These are phyloP conservation scores for Ceratocystis eucalypticola DNA, from an alignment of 2,329 filamentous ascomycete species.

Conservation along the genomic window DNA sequence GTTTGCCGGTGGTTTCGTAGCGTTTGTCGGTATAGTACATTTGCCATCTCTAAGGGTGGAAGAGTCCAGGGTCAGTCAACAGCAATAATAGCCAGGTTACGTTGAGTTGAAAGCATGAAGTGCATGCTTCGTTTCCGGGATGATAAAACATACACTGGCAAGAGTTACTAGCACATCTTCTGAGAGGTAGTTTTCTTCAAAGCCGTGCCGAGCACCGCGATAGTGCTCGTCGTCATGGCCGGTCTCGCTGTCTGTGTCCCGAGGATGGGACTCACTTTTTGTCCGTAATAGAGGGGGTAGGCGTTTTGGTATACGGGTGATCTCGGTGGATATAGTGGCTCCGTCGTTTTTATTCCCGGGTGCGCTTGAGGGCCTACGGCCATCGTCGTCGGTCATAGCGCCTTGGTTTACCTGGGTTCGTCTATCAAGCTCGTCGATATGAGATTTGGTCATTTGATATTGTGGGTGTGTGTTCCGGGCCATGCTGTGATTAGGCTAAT, in stretches of 20 bases:
- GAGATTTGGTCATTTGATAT: background rate
- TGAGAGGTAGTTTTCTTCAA: slow-evolving; percentile 82
- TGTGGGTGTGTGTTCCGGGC: slow-evolving; percentile 1
- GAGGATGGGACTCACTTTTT: slow-evolving; percentile 41
- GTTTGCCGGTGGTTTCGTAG: slow-evolving; percentile 85
- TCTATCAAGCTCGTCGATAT: background rate
- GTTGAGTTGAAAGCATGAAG: slow-evolving; percentile 3
- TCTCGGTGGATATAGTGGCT: slow-evolving; percentile 24
- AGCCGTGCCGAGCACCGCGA: slow-evolving; percentile 64
- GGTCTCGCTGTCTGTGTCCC: slow-evolving; percentile 29
- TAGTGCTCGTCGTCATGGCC: slow-evolving; percentile 36
- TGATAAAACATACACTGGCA: slow-evolving; percentile 50
- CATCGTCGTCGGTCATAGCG: slow-evolving; percentile 20
- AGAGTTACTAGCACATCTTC: slow-evolving; percentile 78
- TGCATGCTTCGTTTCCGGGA: slow-evolving; percentile 1
- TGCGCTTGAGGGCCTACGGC: slow-evolving; percentile 34
- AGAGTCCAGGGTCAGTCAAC: slow-evolving; percentile 6
- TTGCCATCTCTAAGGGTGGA: slow-evolving; percentile 65
- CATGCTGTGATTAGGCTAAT: background rate
- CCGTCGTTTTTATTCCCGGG: slow-evolving; percentile 32
- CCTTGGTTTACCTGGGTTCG: background rate
- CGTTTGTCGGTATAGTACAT: slow-evolving; percentile 99
- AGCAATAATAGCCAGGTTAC: too few species aligned
- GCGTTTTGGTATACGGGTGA: slow-evolving; percentile 28
- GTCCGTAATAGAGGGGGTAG: slow-evolving; percentile 42